Conservation (phyloP, 176 grass and related monocot genomes). For the Zizania latifolia region DNA sequence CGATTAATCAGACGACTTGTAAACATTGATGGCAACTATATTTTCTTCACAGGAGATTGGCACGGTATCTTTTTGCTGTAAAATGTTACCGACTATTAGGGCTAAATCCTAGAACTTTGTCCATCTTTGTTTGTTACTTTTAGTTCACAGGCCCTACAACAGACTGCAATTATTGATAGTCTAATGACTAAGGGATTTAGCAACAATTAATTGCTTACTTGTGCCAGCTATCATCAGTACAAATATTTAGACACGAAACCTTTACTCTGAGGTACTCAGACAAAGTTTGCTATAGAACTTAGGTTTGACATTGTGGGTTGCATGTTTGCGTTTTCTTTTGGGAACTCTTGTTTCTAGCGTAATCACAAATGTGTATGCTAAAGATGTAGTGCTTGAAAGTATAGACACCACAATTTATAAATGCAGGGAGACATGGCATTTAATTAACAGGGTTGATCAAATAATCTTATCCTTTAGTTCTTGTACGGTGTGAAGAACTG, state of each 20-base stretch:
- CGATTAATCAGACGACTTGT: no score
- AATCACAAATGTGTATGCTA: not conserved
- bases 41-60: not conserved
- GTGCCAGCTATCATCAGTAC: not conserved
- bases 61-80: constrained; percentile 1
- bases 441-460: not conserved
- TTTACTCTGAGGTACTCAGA: not conserved
- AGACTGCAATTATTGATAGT: not conserved
- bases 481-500: constrained; percentile 2
- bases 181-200: not conserved
- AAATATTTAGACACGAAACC: not conserved
- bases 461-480: not conserved
- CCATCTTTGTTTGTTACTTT: constrained; percentile 2
- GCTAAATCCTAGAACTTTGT: not conserved
- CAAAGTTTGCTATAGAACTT: not conserved
- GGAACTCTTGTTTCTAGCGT: not conserved
- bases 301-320: not conserved
- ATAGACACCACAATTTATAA: not conserved
- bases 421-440: not conserved
- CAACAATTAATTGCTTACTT: not conserved
- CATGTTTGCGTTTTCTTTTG: constrained; percentile 1
- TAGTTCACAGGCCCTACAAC: not conserved
- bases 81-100: not conserved
- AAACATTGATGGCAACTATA: no score
- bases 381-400: constrained; percentile 4